Base-by-base conservation (phyloP, 1,284 basidiomycete species). In the Irpex rosettiformis region DNA sequence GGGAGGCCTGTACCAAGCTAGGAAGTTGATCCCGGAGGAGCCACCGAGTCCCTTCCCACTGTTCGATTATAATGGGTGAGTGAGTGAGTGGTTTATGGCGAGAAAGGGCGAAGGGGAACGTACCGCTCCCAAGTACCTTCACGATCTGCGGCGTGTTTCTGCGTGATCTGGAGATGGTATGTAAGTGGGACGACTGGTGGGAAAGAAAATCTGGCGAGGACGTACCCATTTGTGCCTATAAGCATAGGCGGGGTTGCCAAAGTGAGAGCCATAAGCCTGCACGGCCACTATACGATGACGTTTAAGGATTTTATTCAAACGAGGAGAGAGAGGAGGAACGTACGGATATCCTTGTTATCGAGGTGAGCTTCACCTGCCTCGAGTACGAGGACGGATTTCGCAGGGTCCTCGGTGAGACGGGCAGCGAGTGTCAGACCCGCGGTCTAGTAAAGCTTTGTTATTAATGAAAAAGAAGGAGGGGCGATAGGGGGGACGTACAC, bases 301-400 rank as follows among this genome's bases (percentile, higher is more conserved):
- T n/a, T n/a, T 21, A 13, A 22, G 18, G 21, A n/a, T n/a, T n/a
- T n/a, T 5, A 22, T 2, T 18, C n/a, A 45, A 3, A 7, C 3
- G 13, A 16, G 13, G 13, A 45, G 10, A n/a, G 43, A 45, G n/a
- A 45, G 21, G 8, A 21, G 13, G n/a, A 5, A 60, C 68, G 21
- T 43, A 70, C 67, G 54, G 25, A 73, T 65, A n/a, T 66, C 63
- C 6, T 67, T 67, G 55, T 76, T 72, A 33, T 71, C 65, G 13
- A 74, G 48, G 52, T 72, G 70, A 11, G 66, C 67, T 13, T 64
- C 64, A 7, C 77, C 77, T 3, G 75, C 75, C 64, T 78, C 76
- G 16, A 78, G 64, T 7, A 78, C 72, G n/a, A 73, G 65, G n/a
- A 77, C 74, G 2, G 74, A 62, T n/a, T 58, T 61, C 45, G 30